Evolutionary conservation across 73 alveolate genomes (phyloP), one percentile per base, ranked within the genome.

Genomic region (Paramecium sexaurelia): DNA sequence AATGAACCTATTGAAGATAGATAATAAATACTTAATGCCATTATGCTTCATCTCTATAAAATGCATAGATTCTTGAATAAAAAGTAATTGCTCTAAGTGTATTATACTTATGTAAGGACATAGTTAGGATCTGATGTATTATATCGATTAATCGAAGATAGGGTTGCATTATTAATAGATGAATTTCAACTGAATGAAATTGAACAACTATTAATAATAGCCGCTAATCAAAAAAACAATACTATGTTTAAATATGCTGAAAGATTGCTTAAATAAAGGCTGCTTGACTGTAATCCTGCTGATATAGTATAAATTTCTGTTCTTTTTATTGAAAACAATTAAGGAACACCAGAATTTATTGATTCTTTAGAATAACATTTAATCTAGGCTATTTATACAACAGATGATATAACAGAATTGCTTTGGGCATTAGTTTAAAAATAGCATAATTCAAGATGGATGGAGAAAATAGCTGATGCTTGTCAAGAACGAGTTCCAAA

Each of bases 381-480:
- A 13, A 45, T 78, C 9, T 39, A 56, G 11, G 90, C 90, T 15
- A 78, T 78, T 11, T 45, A 78, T 45, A 78, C 68, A 22, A 33
- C 55, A 5, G 73, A 78, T 19, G 90, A 78, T 29, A 29, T 78
- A 10, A 37, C 75, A 24, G 90, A 78, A 43, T 78, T 78, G 19
- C 32, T 45, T 20, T 78, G 90, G 90, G 68, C 90, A 19, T 78
- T 78, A 78, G 90, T 78, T 19, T 17, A 78, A 33, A 78, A 43
- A 43, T 37, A 41, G 6, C 40, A 45, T 5, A 78, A 78, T 78
- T 24, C 26, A 3, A 78, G 17, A 40, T 78, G 90, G 90, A 78
- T 78, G 90, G 90, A 78, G 51, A 78, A 78, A 43, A 78, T 78
- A 78, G 90, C 75, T 4, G 73, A 39, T 22, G 90, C 90, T 78